Conservation (phyloP, 208 protist species). For the Leishmania lainsoni region DNA sequence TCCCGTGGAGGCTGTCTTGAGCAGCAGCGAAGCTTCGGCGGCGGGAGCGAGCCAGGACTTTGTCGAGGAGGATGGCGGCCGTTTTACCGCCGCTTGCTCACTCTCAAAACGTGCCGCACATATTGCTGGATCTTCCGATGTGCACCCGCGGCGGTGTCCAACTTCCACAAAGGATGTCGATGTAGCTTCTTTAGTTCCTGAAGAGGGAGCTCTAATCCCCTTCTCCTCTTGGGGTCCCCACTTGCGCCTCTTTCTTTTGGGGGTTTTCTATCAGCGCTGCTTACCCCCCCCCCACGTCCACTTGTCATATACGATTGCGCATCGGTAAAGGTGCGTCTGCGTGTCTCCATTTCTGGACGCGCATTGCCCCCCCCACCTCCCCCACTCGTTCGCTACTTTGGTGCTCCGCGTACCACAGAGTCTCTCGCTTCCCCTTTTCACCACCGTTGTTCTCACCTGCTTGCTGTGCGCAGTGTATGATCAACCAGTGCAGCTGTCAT, state of each 20-base stretch:
- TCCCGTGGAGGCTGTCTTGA: neutral
- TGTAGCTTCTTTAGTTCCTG: neutral
- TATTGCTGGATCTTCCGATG: neutral
- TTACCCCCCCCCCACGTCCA: neutral
- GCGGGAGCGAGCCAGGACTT: neutral
- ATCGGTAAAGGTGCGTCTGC: neutral
- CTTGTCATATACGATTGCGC: neutral
- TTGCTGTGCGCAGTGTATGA: neutral
- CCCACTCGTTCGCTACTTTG: neutral
- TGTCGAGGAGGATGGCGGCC: neutral
- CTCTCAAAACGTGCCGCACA: neutral
- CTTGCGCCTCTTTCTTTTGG: too few species aligned
- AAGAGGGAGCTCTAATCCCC: neutral
- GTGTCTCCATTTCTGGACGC: neutral
- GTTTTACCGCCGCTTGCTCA: neutral
- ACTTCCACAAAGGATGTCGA: neutral
- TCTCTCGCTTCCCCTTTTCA: neutral
- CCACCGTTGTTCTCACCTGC: neutral
- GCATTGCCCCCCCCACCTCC: too few species aligned
- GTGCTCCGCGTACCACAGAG: neutral
- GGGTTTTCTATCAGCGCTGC: neutral
- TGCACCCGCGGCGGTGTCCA: neutral
- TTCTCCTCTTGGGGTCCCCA: neutral
- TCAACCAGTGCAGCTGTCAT: neutral
- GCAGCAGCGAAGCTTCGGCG: neutral